Evolutionary conservation across 1,139 yeast genomes (phyloP), one percentile per base, ranked within the genome.

Genomic region (Lipomyces yarrowii): DNA sequence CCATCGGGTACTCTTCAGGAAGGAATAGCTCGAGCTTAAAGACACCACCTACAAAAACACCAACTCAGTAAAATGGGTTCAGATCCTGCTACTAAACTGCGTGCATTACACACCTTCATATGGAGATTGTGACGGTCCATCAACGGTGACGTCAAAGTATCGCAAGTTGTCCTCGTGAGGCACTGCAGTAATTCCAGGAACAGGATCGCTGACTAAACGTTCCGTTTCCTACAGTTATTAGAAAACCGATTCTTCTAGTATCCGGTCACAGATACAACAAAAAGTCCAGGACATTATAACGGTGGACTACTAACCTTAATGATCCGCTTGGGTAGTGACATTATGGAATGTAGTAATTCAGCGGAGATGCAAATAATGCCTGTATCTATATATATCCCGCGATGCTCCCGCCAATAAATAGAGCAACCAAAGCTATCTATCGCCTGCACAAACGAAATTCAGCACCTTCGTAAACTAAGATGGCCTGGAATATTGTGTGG

Each of bases 121-220:
- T 1, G 97, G 96, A 13, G 96, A 88, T 65, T 88, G 87, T 26
- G 84, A 81, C 8, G 99, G 99, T 0, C 99, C 99, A 70, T 91
- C 92, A 70, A 94, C 89, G 4, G 91, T 86, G 26, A 89, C 93
- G 71, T 91, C 91, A 75, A 94, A 94, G 77, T 94, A 91, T 71
- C 99, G 86, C 73, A 94, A 82, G 77, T 94, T 94, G 70, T 92
- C 97, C 68, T 93, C 98, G 71, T 90, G 96, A 5, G 99, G 99
- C 57, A 81, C 85, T 1, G 99, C 99, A 0, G 88, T 84, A 74
- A 94, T 96, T 1, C 99, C 99, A 0, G 98, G 96, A 1, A 94
- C 98, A 0, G 99, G 99, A 74, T 96, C 99, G 53, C 93, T 87
- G 52, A 89, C 89, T 59, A 94, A 82, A 71, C 98, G 83, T 77